Conservation (phyloP, 805 yeast genomes). For the Clavispora carvajalis region DNA sequence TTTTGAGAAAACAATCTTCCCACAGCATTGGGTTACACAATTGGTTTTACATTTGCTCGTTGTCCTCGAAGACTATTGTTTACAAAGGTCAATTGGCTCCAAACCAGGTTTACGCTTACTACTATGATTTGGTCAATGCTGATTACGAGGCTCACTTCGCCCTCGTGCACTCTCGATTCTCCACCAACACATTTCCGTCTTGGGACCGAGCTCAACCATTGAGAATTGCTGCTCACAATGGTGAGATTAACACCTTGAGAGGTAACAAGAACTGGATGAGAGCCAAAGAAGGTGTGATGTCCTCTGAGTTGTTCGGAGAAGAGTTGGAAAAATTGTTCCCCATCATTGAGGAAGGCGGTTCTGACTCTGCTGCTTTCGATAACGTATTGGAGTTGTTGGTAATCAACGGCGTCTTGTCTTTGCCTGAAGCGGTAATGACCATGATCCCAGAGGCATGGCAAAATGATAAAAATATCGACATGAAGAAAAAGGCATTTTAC, state of each 20-base stretch:
- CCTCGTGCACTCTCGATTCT: constrained; percentile 92
- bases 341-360: constrained; percentile 96
- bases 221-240: constrained; percentile 96
- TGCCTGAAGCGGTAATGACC: constrained; percentile 96
- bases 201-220: constrained; percentile 99
- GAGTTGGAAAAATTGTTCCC: constrained; percentile 89
- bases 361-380: constrained; percentile 97
- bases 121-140: constrained; percentile 86
- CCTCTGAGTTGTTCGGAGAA: constrained; percentile 80
- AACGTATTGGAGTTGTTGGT: constrained; percentile 89
- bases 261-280: constrained; percentile 99
- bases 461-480: constrained; percentile 79
- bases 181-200: constrained; percentile 98
- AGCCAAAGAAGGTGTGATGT: constrained; percentile 96
- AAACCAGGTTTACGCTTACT: constrained; percentile 89
- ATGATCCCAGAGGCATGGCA: constrained; percentile 99
- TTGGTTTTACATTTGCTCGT: constrained; percentile 96
- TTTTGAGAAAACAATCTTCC: constrained; percentile 83
- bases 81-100: constrained; percentile 98
- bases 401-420: constrained; percentile 82
- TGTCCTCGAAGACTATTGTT: constrained; percentile 83
- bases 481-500: constrained; percentile 88
- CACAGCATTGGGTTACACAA: constrained; percentile 90
- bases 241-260: constrained; percentile 94
- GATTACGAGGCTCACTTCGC: constrained; percentile 95